These are phyloP conservation scores for Penicillium sp. DNA, from an alignment of 2,329 filamentous ascomycete species.

Conservation along the genomic window DNA sequence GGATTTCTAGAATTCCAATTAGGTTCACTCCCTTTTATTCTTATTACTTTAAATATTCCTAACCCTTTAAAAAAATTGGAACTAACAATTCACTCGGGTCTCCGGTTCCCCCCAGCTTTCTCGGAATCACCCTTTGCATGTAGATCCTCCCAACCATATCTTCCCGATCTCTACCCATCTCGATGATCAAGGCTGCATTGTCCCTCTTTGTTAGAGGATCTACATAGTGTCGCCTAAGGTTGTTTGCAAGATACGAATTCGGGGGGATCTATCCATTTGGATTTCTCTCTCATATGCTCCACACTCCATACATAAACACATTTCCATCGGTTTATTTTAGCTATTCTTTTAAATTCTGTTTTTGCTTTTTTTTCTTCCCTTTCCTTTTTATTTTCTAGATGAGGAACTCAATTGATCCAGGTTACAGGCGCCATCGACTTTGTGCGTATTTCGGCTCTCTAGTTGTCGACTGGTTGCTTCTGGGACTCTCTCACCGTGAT, in stretches of 20 bases:
- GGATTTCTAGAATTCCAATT: background rate
- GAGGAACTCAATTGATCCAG: background rate
- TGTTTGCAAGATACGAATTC: background rate
- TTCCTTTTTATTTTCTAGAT: background rate
- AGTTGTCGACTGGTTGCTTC: background rate
- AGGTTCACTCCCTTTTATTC: background rate
- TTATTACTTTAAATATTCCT: background rate
- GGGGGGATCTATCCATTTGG: background rate
- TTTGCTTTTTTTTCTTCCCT: background rate
- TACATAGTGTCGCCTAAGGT: background rate
- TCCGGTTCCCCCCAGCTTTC: background rate
- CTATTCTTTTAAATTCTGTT: background rate
- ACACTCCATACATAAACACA: no score
- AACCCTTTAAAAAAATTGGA: background rate
- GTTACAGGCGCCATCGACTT: constrained; percentile 1
- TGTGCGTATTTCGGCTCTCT: background rate
- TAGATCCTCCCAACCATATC: background rate
- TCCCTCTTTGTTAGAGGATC: background rate
- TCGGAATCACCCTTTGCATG: background rate
- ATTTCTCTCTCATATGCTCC: background rate
- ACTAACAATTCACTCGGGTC: background rate
- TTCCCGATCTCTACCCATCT: background rate
- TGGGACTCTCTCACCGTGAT: constrained; percentile 1
- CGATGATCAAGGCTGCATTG: background rate
- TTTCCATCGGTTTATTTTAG: background rate